These are phyloP conservation scores for Plasmodium chabaudi DNA, from an alignment of 169 alveolate genomes.

Conservation along the genomic window DNA sequence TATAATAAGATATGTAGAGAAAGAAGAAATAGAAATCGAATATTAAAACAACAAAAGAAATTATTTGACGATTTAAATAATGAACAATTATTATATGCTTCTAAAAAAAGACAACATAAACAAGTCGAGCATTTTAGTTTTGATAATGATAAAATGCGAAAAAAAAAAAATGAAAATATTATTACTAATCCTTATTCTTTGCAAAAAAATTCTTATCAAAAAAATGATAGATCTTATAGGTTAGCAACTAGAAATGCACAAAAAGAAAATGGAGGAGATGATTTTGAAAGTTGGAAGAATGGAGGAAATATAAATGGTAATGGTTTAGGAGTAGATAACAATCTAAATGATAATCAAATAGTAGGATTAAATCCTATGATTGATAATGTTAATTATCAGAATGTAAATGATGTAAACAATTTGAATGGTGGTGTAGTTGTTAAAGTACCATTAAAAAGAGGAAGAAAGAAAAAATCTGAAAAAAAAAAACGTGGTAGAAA, in stretches of 20 bases:
- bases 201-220: conserved; percentile 45
- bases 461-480: conserved; percentile 74
- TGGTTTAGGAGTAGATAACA: not conserved
- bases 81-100: conserved; percentile 6
- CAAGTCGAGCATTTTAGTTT: conserved; percentile 59
- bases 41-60: conserved; percentile 66
- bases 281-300: conserved; percentile 12
- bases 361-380: not conserved
- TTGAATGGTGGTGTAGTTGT: not conserved
- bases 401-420: not conserved
- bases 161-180: conserved; percentile 28
- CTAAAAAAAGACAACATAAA: conserved; percentile 63
- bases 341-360: not conserved
- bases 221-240: conserved; percentile 62
- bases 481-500: conserved; percentile 75
- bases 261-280: conserved; percentile 22
- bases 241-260: conserved; percentile 75
- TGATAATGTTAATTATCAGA: no score
- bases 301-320: not conserved
- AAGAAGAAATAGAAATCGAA: conserved; percentile 63
- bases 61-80: conserved; percentile 15
- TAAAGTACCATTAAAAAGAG: conserved; percentile 51
- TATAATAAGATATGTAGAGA: conserved; percentile 70
- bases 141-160: conserved; percentile 43
- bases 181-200: conserved; percentile 44